Percentiles rank a stretch among this genome's conserved stretches.
Evolutionary conservation across 768 basidiomycete species (phyloP).

Genomic region (Lanmaoa pseudosensibilis): DNA sequence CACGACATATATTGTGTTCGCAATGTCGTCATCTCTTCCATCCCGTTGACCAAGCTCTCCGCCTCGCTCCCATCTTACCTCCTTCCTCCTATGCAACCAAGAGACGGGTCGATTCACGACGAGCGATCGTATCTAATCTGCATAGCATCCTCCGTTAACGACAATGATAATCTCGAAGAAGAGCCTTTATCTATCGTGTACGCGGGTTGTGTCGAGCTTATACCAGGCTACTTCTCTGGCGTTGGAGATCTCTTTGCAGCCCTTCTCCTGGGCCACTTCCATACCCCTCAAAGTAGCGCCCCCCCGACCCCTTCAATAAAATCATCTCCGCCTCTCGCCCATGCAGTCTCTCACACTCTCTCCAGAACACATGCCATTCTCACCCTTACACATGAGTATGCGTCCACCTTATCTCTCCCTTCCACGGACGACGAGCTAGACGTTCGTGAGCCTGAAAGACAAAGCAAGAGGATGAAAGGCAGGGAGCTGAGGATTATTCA

Average conservation of each 20-base stretch:
- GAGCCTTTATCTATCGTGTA: constrained; percentile 49
- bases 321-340: constrained; percentile 13
- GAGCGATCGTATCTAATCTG: constrained; percentile 66
- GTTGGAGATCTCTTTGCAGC: constrained; percentile 98
- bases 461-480: constrained; percentile 72
- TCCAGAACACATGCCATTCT: constrained; percentile 77
- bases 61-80: constrained; percentile 50
- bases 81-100: constrained; percentile 22
- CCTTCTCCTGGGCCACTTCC: constrained; percentile 80
- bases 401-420: constrained; percentile 48
- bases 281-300: constrained; percentile 23
- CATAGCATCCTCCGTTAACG: constrained; percentile 61
- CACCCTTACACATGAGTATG: constrained; percentile 55
- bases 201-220: constrained; percentile 69
- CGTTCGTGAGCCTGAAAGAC: constrained; percentile 56
- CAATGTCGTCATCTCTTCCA: constrained; percentile 90
- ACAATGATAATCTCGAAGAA: constrained; percentile 15
- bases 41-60: constrained; percentile 70
- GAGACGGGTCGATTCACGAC: constrained; percentile 5
- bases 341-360: constrained; percentile 66
- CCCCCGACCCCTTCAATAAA: constrained; percentile 4
- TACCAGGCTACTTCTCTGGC: constrained; percentile 93
- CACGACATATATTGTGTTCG: constrained; percentile 77
- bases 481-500: constrained; percentile 85
- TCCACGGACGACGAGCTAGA: constrained; percentile 83